Percentiles rank a stretch among this genome's conserved stretches.
These are phyloP conservation scores for Suhomyces sp. DNA, from an alignment of 805 yeast genomes.

Conservation along the genomic window DNA sequence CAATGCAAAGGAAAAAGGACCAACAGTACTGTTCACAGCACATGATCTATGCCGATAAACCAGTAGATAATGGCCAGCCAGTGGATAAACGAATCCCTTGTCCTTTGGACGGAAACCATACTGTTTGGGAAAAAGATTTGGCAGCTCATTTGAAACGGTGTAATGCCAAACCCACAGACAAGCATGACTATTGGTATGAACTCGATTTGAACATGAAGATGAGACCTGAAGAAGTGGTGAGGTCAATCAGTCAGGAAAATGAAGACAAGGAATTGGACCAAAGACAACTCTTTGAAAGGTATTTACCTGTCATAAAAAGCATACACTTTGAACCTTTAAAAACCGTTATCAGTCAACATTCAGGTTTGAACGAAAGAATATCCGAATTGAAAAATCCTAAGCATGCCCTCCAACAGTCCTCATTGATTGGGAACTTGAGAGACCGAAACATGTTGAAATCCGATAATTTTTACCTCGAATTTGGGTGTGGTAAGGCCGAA, in stretches of 20 bases:
- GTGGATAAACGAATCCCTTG: conserved; percentile 62
- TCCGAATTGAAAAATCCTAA: conserved; percentile 57
- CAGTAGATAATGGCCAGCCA: conserved; percentile 6
- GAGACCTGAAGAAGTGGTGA: conserved; percentile 3
- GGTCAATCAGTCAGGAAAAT: background rate
- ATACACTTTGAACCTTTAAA: conserved; percentile 18
- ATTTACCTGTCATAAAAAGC: conserved; percentile 13
- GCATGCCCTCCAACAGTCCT: conserved; percentile 81
- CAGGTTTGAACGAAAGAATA: conserved; percentile 40
- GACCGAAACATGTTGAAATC: conserved; percentile 37
- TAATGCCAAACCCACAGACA: conserved; percentile 41
- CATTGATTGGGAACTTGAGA: conserved; percentile 68
- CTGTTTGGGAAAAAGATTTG: conserved; percentile 62
- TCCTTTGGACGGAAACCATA: conserved; percentile 74
- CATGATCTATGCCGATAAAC: conserved; percentile 20
- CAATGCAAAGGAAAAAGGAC: conserved; percentile 54
- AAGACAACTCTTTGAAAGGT: conserved; percentile 5
- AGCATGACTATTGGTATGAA: conserved; percentile 50
- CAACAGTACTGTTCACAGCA: conserved; percentile 66
- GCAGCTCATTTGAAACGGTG: conserved; percentile 62
- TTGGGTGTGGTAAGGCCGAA: conserved; percentile 92
- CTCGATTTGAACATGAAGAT: conserved; percentile 44
- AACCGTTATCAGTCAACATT: conserved; percentile 19
- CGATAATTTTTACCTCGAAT: conserved; percentile 56
- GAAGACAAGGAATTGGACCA: conserved; percentile 15